Base-by-base conservation (phyloP, 495 filamentous ascomycete genomes). In the Xylaria venustula region DNA sequence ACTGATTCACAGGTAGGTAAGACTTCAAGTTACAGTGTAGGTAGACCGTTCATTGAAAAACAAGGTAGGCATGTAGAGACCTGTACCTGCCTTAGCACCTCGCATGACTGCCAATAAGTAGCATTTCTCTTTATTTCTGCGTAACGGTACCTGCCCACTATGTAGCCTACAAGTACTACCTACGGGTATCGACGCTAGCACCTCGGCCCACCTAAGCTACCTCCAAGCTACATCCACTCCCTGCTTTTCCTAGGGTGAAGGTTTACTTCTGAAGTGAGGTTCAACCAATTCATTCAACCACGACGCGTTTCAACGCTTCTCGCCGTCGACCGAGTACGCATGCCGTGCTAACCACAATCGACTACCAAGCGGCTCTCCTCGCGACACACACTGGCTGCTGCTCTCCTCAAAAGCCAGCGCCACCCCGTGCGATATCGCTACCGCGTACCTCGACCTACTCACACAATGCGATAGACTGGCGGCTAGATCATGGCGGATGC, bases 401-500 rank as follows among this genome's bases (percentile, higher is more conserved):
- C 37, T 54, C n/a, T 22, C 20, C 17, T 37, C 58, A 42, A 40
- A n/a, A 46, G 14, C 30, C 25, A 36, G 42, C 26, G 57, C 41
- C 50, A 42, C 50, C 41, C 6, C 44, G 22, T 53, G 30, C 63
- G 48, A 34, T 37, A 15, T 54, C 30, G 41, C 56, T 20, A 45
- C 36, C 53, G 59, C 65, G 60, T 54, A 58, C 42, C 47, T 51
- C 41, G 14, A 45, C 36, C 45, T 50, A 37, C 49, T 9, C 58
- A 48, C 60, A 71, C 60, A 51, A 66, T 70, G 62, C 68, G 57
- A 65, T 69, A 64, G 57, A 54, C 60, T 45, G 63, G 53, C 54
- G 54, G 47, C 67, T 52, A 42, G 63, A 74, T 63, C 58, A 93
- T 92, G 91, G 84, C 85, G 67, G 84, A 86, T 47, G 70, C 80